Base-by-base conservation (phyloP, 2,329 filamentous ascomycete species). In the Verticillium nonalfalfae region DNA sequence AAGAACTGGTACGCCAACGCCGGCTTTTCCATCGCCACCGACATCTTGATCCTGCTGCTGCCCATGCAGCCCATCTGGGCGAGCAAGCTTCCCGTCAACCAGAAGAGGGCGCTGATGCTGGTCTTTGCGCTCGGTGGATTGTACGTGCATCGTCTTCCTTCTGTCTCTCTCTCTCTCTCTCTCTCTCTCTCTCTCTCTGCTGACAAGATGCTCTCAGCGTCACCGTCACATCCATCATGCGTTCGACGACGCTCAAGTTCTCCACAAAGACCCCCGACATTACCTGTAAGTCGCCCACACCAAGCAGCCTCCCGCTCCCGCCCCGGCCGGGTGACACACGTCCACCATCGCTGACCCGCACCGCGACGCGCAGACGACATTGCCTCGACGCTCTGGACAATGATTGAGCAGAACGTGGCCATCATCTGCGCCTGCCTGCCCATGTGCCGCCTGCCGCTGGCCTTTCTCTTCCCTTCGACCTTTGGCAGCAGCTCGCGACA, bases 1-100 rank as follows among this genome's bases (percentile, higher is more conserved):
- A 70, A 69, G 7, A 78, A 79, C 63, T 84, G 81, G 80, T 78
- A 80, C 60, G 74, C 78, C 54, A 82, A 82, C 63, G 79, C 77
- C 1, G 74, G 74, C 0, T 77, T 79, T 62, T 81, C 79, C 57
- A 78, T 82, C 38, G 64, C 74, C 7, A 78, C 77, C 14, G 79
- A 84, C 61, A 59, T 80, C 14, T 63, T 80, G 60, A 77, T 84
- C 50, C 68, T 83, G 50, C 36, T 73, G 18, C 66, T 84, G 56
- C 80, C 81, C 1, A 74, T 84, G 61, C 74, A 77, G 33, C 78
- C 77, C n/a, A 73, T 83, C 14, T 78, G 77, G 72, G 65, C 70
- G 18, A 75, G 81, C 55, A 77, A 81, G 58, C 71, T 82, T 59
- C 74, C 74, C 3, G 64, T 68, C 7, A 68, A 68, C 13, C 74